phyloP scores from a whole-genome alignment of 2,329 filamentous ascomycete species.

The Hymenotorrendiella dingleyae region DNA sequence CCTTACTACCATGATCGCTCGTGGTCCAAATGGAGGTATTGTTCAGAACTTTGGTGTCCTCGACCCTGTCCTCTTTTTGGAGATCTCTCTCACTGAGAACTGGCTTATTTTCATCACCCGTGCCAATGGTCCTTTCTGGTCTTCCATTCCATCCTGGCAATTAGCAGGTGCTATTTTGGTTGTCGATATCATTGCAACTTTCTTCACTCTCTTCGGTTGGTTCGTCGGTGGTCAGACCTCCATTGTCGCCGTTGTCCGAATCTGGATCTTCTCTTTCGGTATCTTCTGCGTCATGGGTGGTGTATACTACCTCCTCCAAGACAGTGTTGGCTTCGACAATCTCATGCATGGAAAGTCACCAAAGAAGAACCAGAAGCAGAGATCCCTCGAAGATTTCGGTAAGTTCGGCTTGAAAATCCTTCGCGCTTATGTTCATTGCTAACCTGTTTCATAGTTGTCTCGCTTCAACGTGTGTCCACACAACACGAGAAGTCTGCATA shows the following conservation, averaged over 20 bases:
- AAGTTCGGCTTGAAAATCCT: constrained; percentile 37
- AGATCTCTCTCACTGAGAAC: constrained; percentile 88
- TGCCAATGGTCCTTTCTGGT: constrained; percentile 90
- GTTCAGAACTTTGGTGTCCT: constrained; percentile 82
- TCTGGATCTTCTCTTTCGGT: constrained; percentile 89
- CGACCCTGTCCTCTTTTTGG: constrained; percentile 79
- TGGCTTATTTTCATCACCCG: constrained; percentile 97
- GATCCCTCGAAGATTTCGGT: constrained; percentile 85
- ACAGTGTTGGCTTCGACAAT: constrained; percentile 78
- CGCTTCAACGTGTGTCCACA: constrained; percentile 81
- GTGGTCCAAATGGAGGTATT: constrained; percentile 69
- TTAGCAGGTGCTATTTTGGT: constrained; percentile 69
- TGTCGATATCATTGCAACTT: constrained; percentile 77
- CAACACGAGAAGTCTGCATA: constrained; percentile 87
- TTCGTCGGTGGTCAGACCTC: constrained; percentile 66
- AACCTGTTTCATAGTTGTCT: constrained; percentile 62
- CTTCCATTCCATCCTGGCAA: constrained; percentile 82
- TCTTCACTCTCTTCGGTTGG: constrained; percentile 82
- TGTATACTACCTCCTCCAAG: constrained; percentile 74
- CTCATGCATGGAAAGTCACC: constrained; percentile 86
- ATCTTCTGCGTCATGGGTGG: constrained; percentile 77
- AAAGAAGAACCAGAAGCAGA: constrained; percentile 76
- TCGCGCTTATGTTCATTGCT: constrained; percentile 32
- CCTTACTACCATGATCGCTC: constrained; percentile 73
- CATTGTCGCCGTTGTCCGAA: constrained; percentile 78